These are phyloP conservation scores for Flaveria trinervia DNA, from an alignment of 129 eudicot genomes.

Conservation along the genomic window DNA sequence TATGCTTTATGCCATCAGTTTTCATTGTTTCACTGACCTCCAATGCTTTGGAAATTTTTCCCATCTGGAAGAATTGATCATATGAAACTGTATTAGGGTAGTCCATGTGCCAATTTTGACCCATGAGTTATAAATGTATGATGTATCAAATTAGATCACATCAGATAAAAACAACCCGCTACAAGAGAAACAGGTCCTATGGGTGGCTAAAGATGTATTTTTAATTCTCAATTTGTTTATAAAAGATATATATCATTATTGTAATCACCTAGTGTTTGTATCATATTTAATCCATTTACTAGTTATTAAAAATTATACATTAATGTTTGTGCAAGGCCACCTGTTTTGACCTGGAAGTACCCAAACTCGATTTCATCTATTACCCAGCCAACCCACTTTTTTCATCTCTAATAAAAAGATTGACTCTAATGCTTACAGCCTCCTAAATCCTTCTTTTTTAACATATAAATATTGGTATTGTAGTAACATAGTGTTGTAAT, in stretches of 20 bases:
- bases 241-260: neutral
- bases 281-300: too few relatives aligned
- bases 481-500: neutral
- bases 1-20: slow-evolving; percentile 66
- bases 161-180: neutral
- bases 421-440: neutral
- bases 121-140: neutral
- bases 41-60: slow-evolving; percentile 82
- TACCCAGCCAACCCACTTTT: neutral
- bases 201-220: neutral
- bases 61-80: slow-evolving; percentile 43
- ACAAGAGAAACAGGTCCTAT: neutral
- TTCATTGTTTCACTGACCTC: slow-evolving; percentile 78
- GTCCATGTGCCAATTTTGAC: slow-evolving; percentile 1
- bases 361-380: neutral
- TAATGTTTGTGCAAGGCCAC: neutral
- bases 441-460: neutral
- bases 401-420: neutral
- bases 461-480: neutral
- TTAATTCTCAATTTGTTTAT: neutral
- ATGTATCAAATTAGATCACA: neutral
- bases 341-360: neutral
- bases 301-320: too few relatives aligned
- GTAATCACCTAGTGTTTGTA: neutral
- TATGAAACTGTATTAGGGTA: slow-evolving; percentile 11